Evolutionary conservation across 495 filamentous ascomycete genomes (phyloP).

Genomic region (Neurospora sp.): DNA sequence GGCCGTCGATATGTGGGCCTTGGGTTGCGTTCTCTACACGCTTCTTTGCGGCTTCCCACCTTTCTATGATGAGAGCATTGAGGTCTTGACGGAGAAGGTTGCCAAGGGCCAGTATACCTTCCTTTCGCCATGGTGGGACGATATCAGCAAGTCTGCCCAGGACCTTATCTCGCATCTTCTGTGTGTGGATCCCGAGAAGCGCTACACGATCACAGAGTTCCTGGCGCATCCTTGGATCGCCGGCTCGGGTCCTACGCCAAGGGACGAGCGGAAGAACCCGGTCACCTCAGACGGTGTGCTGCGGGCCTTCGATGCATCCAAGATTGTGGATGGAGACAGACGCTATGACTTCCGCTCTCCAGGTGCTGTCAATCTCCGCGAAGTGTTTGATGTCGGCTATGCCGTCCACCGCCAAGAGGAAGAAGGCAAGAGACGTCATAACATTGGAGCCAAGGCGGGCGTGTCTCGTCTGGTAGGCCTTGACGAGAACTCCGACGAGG

Average conservation of each 20-base stretch:
- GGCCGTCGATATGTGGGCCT: conserved; percentile 98
- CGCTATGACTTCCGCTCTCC: conserved; percentile 93
- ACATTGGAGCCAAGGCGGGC: conserved; percentile 49
- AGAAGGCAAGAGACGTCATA: conserved; percentile 83
- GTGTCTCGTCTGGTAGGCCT: conserved; percentile 50
- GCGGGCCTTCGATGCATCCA: conserved; percentile 44
- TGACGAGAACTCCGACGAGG: conserved; percentile 59
- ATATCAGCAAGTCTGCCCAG: conserved; percentile 91
- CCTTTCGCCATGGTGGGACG: conserved; percentile 98
- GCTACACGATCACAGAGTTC: conserved; percentile 83
- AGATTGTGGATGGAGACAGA: conserved; percentile 48
- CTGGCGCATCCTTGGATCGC: conserved; percentile 87
- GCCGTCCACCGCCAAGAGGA: conserved; percentile 95
- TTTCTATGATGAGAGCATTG: conserved; percentile 98
- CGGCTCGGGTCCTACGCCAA: conserved; percentile 40
- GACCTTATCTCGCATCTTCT: conserved; percentile 90
- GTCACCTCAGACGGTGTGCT: conserved; percentile 27
- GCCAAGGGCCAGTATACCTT: conserved; percentile 96
- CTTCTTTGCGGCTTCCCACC: conserved; percentile 94
- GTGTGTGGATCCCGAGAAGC: conserved; percentile 84
- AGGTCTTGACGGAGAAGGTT: conserved; percentile 94
- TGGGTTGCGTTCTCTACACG: conserved; percentile 95
- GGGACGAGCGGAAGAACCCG: conserved; percentile 53
- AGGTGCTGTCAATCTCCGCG: conserved; percentile 86
- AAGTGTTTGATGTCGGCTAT: conserved; percentile 95